phyloP scores from a whole-genome alignment of 371 early-diverging fungal genomes.

The Mucor irregularis region DNA sequence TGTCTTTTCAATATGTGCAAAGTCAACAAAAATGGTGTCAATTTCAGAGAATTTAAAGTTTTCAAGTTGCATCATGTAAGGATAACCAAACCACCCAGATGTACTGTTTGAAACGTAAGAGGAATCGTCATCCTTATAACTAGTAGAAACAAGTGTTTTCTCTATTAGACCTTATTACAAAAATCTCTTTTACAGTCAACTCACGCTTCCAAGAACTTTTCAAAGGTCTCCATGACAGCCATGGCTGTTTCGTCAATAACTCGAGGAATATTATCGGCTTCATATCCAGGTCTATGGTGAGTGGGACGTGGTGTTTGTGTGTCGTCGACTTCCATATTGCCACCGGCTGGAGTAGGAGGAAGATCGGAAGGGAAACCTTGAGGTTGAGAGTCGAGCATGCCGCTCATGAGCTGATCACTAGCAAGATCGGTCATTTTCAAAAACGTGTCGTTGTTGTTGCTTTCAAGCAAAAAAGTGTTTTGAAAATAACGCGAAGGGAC shows the following conservation, averaged over 20 bases:
- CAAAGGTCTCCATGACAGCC: slow-evolving; percentile 76
- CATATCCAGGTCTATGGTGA: slow-evolving; percentile 24
- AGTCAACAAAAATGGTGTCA: slow-evolving; percentile 81
- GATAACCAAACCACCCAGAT: slow-evolving; percentile 37
- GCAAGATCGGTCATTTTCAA: slow-evolving; percentile 21
- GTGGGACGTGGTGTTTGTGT: slow-evolving; percentile 19
- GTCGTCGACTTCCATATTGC: slow-evolving; percentile 35
- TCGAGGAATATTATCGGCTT: slow-evolving; percentile 34
- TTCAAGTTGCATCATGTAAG: slow-evolving; percentile 62
- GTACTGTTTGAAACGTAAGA: slow-evolving; percentile 29
- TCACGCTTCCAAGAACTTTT: slow-evolving; percentile 73
- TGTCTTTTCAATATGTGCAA: slow-evolving; percentile 61
- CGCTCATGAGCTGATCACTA: slow-evolving; percentile 25
- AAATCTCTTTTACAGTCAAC: not conserved
- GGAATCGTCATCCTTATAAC: slow-evolving; percentile 23
- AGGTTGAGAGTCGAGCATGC: slow-evolving; percentile 30
- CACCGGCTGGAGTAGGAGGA: slow-evolving; percentile 36
- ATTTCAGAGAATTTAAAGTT: slow-evolving; percentile 58
- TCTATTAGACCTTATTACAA: too few species aligned
- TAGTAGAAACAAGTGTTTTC: not conserved
- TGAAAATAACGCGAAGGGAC: slow-evolving; percentile 9
- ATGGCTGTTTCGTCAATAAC: slow-evolving; percentile 82
- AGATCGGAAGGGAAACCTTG: slow-evolving; percentile 23
- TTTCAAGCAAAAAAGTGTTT: not conserved
- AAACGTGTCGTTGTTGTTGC: not conserved